Evolutionary conservation across 1,139 yeast genomes (phyloP).

Genomic region (Sugiyamaella neomexicana): DNA sequence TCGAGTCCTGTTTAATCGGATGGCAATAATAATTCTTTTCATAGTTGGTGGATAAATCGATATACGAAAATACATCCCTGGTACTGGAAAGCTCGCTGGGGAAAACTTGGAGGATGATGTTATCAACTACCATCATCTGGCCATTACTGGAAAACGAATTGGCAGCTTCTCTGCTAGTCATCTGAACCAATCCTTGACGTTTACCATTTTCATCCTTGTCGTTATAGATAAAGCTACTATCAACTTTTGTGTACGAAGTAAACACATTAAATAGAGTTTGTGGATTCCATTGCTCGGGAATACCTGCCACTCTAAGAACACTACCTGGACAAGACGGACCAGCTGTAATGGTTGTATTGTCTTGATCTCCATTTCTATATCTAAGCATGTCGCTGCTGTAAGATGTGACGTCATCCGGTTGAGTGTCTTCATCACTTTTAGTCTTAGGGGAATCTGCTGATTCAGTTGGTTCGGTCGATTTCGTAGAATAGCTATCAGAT

Average conservation of each 20-base stretch:
- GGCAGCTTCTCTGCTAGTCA: conserved; percentile 17
- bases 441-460: neutral
- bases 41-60: conserved; percentile 14
- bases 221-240: conserved; percentile 26
- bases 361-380: neutral
- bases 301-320: conserved; percentile 24
- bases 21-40: conserved; percentile 15
- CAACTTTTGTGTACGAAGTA: conserved; percentile 20
- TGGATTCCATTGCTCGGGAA: conserved; percentile 28
- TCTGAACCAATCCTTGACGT: conserved; percentile 27
- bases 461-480: neutral
- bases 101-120: conserved; percentile 13
- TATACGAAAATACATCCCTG: conserved; percentile 13
- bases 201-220: conserved; percentile 24
- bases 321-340: conserved; percentile 12
- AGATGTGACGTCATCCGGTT: neutral
- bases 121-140: conserved; percentile 15
- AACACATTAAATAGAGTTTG: conserved; percentile 23
- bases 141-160: conserved; percentile 8
- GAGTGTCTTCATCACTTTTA: neutral
- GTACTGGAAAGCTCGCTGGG: conserved; percentile 19
- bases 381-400: neutral
- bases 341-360: neutral
- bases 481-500: neutral
- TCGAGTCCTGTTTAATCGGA: neutral